Evolutionary conservation across 108 stramenopile species (phyloP).

Genomic region (Thalassiosira profunda): DNA sequence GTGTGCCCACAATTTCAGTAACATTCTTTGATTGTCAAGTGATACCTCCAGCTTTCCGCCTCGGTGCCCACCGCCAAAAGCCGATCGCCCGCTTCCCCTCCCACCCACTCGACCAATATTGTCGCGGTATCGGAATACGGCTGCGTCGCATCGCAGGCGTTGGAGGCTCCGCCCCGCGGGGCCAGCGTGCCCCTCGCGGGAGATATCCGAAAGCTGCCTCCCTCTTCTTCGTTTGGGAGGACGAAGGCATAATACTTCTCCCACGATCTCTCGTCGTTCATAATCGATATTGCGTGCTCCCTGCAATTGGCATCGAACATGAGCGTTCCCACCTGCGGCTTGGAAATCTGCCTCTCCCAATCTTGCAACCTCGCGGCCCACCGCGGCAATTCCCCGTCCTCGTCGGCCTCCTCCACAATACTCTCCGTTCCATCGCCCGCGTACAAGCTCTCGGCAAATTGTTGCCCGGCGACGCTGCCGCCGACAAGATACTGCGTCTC

Average conservation of each 20-base stretch:
- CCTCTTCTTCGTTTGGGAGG: background rate
- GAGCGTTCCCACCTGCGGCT: background rate
- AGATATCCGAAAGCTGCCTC: background rate
- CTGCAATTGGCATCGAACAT: background rate
- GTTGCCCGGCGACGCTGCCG: conserved; percentile 2
- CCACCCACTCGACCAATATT: background rate
- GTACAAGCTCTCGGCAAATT: conserved; percentile 28
- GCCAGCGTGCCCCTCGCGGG: background rate
- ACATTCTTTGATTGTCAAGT: too few species aligned
- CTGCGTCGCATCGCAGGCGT: conserved; percentile 13
- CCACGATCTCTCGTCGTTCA: conserved; percentile 17
- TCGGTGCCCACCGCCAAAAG: conserved; percentile 13
- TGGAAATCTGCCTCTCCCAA: too few species aligned
- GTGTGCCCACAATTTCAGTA: too few species aligned
- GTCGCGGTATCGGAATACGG: conserved; percentile 23
- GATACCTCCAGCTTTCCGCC: conserved; percentile 11
- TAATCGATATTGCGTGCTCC: conserved; percentile 3
- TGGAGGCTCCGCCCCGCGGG: conserved; percentile 18
- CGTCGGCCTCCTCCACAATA: background rate
- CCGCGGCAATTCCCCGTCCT: background rate
- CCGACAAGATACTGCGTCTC: conserved; percentile 11
- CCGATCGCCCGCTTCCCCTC: background rate
- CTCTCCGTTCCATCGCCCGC: background rate
- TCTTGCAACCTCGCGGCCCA: conserved; percentile 1
- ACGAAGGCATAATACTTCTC: conserved; percentile 1